Percentiles rank a stretch among this genome's conserved stretches.
Conservation (phyloP, 805 yeast species). For the Candida ovalis region DNA sequence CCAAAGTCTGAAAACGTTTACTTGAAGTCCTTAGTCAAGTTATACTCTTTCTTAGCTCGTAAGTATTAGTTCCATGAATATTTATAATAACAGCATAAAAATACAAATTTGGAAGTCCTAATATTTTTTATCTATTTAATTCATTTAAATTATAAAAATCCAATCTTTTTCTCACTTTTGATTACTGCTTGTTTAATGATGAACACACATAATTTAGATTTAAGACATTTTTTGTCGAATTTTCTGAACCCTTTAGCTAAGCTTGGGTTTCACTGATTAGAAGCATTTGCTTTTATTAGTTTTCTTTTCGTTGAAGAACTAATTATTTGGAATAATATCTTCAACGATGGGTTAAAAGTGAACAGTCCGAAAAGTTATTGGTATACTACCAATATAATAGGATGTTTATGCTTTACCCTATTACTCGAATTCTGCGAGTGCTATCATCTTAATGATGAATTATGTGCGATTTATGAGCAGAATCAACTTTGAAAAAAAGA, state of each 20-base stretch:
- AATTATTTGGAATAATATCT: not conserved
- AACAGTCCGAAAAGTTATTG: not conserved
- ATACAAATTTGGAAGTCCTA: not conserved
- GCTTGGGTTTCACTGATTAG: not conserved
- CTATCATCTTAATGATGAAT: constrained; percentile 12
- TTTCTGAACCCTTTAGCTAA: not conserved
- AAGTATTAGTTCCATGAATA: constrained; percentile 42
- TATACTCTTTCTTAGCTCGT: constrained; percentile 99
- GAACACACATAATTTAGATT: constrained; percentile 3
- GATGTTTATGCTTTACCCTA: constrained; percentile 1
- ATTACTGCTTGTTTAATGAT: not conserved
- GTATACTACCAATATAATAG: not conserved
- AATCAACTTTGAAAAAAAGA: constrained; percentile 27
- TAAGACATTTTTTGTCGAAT: not conserved
- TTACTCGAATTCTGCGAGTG: constrained; percentile 29
- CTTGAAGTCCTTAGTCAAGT: constrained; percentile 96
- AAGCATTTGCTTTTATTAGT: not conserved
- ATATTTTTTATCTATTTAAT: no score
- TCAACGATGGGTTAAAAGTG: not conserved
- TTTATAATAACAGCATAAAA: not conserved
- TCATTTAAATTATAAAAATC: no score
- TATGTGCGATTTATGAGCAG: constrained; percentile 50
- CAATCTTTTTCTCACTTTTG: not conserved
- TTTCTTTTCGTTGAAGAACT: not conserved
- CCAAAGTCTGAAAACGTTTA: constrained; percentile 99